Evolutionary conservation across 768 basidiomycete species (phyloP).

Genomic region (Amanita molliuscula): DNA sequence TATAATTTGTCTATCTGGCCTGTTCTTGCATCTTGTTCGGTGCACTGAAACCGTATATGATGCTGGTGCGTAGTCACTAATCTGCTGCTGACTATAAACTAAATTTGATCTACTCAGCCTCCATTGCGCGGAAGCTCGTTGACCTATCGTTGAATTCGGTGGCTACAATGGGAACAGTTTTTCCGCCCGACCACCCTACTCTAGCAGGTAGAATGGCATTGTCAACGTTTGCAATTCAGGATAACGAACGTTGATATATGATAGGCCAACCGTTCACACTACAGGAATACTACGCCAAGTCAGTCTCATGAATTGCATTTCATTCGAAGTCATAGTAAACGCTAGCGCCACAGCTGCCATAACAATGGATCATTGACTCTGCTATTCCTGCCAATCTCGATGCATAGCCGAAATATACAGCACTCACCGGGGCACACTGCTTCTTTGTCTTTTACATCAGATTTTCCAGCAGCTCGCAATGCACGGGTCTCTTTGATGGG

Average conservation of each 20-base stretch:
- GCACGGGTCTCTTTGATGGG: constrained; percentile 42
- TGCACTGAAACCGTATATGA: constrained; percentile 35
- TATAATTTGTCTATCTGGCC: not conserved
- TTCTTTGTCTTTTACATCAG: constrained; percentile 31
- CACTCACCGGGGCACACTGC: constrained; percentile 27
- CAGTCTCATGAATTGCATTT: not conserved
- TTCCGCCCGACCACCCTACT: constrained; percentile 27
- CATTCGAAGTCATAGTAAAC: too few relatives aligned
- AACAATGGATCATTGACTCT: constrained; percentile 42
- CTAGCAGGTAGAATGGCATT: constrained; percentile 23
- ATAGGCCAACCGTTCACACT: constrained; percentile 37
- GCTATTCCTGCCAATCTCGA: constrained; percentile 44
- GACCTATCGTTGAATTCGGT: constrained; percentile 25
- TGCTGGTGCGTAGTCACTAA: constrained; percentile 25
- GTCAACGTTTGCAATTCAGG: not conserved
- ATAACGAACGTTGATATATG: not conserved
- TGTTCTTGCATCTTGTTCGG: not conserved
- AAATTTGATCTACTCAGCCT: constrained; percentile 18
- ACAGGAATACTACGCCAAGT: constrained; percentile 44
- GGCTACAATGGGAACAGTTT: constrained; percentile 41
- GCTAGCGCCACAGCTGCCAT: constrained; percentile 26
- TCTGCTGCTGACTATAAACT: not conserved
- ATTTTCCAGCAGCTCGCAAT: constrained; percentile 29
- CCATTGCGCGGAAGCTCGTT: constrained; percentile 31
- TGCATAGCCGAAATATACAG: constrained; percentile 40